phyloP scores from a whole-genome alignment of 805 yeast genomes.

The Pachysolen tannophilus region DNA sequence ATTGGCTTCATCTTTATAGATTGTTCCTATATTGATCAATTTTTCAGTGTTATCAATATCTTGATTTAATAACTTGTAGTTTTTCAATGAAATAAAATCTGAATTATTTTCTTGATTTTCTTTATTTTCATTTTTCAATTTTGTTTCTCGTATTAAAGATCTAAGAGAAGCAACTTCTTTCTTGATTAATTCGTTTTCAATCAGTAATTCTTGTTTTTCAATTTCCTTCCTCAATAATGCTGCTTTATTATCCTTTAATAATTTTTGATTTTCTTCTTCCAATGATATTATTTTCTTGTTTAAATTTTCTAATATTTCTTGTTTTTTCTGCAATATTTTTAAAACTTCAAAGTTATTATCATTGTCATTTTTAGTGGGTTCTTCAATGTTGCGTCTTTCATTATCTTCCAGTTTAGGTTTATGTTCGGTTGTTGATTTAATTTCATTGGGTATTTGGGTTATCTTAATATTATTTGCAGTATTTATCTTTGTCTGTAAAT shows the following conservation, averaged over 20 bases:
- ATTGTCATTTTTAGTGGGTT: no score
- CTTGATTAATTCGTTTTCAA: conserved; percentile 3
- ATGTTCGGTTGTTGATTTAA: no score
- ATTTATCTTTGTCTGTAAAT: no score
- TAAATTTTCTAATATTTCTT: background rate
- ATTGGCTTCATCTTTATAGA: background rate
- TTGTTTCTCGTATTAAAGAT: no score
- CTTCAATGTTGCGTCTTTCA: no score
- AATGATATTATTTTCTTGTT: conserved; percentile 1
- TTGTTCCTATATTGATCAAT: background rate
- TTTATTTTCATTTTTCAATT: background rate
- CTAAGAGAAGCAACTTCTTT: conserved; percentile 5
- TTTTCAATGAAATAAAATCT: background rate
- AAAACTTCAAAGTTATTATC: no score
- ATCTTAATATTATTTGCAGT: no score
- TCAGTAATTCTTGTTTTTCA: conserved; percentile 9
- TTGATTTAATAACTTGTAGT: background rate
- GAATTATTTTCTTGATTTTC: background rate
- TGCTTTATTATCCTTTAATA: conserved; percentile 2
- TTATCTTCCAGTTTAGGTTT: no score
- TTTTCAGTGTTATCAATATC: background rate
- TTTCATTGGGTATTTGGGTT: no score
- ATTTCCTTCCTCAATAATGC: conserved; percentile 5
- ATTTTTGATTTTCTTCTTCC: conserved; percentile 3
- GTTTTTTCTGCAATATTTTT: no score